A percentile compares a stretch with the other conserved stretches of the same genome.
These are phyloP conservation scores for Colletotrichum sojae DNA, from an alignment of 2,329 filamentous ascomycete genomes.

Conservation along the genomic window DNA sequence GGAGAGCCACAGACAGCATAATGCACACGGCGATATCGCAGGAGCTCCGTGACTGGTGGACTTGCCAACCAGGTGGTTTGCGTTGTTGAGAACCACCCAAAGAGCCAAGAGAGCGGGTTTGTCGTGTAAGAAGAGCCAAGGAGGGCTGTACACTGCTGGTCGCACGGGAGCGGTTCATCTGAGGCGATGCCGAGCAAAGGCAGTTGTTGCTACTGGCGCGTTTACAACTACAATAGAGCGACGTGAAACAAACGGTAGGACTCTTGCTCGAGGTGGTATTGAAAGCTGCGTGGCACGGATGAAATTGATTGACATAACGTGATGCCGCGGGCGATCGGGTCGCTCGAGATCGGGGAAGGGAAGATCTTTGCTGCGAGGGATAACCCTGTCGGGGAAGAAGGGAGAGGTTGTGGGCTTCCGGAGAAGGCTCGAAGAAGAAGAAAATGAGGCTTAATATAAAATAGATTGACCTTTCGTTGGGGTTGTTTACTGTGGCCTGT, in stretches of 20 bases:
- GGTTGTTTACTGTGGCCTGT: background rate
- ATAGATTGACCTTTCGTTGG: background rate
- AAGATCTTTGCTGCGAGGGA: conserved; percentile 2
- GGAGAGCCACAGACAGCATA: background rate
- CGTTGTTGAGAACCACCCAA: background rate
- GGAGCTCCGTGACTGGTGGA: background rate
- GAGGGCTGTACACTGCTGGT: background rate
- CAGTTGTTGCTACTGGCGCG: background rate
- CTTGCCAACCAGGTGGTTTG: background rate
- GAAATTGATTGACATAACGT: background rate
- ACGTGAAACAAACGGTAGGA: background rate
- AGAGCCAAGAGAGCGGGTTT: background rate
- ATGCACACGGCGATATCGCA: background rate
- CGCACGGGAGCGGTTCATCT: background rate
- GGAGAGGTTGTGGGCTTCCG: background rate
- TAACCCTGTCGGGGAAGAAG: background rate
- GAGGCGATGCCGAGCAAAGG: background rate
- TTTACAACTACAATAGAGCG: background rate
- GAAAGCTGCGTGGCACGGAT: background rate
- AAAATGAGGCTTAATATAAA: background rate
- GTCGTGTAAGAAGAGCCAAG: background rate
- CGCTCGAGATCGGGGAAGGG: conserved; percentile 12
- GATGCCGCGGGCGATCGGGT: conserved; percentile 14
- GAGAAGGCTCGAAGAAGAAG: background rate
- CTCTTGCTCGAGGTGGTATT: background rate